phyloP scores from a whole-genome alignment of 257 asterid genomes.

The Jacaranda mimosifolia region DNA sequence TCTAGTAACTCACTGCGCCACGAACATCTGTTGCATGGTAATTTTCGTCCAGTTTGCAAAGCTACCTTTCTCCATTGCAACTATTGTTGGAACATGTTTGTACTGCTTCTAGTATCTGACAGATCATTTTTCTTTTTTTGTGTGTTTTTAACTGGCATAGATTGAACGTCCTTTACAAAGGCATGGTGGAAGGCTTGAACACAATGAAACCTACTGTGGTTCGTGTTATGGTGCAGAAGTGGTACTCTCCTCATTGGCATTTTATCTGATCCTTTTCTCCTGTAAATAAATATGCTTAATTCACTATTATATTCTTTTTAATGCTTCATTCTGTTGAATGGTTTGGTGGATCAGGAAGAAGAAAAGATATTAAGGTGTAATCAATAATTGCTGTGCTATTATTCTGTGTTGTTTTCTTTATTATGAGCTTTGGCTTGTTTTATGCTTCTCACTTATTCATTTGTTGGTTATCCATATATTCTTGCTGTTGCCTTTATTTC shows the following conservation, averaged over 20 bases:
- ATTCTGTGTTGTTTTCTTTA: background rate
- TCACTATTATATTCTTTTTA: background rate
- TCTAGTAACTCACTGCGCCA: slow-evolving; percentile 25
- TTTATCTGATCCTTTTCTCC: slow-evolving; percentile 2
- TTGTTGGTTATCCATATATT: slow-evolving; percentile 25
- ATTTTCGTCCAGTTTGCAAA: slow-evolving; percentile 15
- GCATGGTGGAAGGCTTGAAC: slow-evolving; percentile 98
- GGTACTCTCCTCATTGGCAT: slow-evolving; percentile 54
- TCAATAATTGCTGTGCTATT: background rate
- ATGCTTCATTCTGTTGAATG: slow-evolving; percentile 17
- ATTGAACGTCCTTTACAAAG: slow-evolving; percentile 84
- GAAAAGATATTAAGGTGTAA: background rate
- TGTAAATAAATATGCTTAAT: background rate
- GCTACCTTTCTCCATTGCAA: background rate
- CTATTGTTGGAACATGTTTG: slow-evolving; percentile 15
- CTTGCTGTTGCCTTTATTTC: slow-evolving; percentile 30
- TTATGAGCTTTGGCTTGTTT: slow-evolving; percentile 1
- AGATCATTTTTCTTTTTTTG: slow-evolving; percentile 2
- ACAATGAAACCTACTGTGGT: slow-evolving; percentile 98
- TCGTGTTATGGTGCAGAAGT: slow-evolving; percentile 95
- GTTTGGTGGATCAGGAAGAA: slow-evolving; percentile 18
- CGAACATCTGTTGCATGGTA: slow-evolving; percentile 19
- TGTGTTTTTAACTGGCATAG: slow-evolving; percentile 48
- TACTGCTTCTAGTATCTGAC: slow-evolving; percentile 32
- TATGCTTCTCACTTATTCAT: background rate